Conservation (phyloP, 139 green algal species). For the Picochlorum sp. region DNA sequence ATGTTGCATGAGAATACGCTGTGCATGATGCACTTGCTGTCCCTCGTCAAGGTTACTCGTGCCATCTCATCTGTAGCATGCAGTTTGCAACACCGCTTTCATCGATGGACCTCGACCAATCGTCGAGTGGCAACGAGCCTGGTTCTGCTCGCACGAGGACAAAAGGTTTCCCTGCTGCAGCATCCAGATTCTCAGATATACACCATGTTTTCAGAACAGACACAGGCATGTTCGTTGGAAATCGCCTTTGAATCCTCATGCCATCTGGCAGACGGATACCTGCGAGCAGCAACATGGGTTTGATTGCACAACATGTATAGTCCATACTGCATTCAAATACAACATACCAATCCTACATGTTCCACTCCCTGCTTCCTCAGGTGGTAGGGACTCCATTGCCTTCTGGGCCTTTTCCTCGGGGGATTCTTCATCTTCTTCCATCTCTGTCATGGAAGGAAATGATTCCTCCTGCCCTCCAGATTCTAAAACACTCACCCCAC, state of each 20-base stretch:
- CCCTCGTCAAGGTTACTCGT: constrained; percentile 1
- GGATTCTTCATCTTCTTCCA: background rate
- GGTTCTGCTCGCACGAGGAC: constrained; percentile 7
- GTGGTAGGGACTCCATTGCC: constrained; percentile 37
- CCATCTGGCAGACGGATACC: constrained; percentile 52
- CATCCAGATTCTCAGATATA: constrained; percentile 18
- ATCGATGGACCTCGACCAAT: constrained; percentile 15
- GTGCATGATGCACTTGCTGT: too few species aligned
- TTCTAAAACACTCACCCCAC: background rate
- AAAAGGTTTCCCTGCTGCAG: constrained; percentile 23
- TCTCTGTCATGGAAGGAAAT: background rate
- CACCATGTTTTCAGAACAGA: constrained; percentile 32
- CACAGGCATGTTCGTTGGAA: constrained; percentile 33
- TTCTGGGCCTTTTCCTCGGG: background rate
- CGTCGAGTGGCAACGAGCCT: constrained; percentile 11
- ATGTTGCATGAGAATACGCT: too few species aligned
- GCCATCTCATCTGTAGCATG: constrained; percentile 29
- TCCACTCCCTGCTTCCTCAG: constrained; percentile 40
- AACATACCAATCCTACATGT: constrained; percentile 35
- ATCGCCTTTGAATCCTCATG: constrained; percentile 44
- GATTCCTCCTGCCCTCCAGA: background rate
- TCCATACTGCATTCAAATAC: background rate
- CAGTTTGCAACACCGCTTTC: constrained; percentile 9
- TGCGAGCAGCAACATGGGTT: constrained; percentile 5
- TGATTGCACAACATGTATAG: background rate